phyloP scores from a whole-genome alignment of 2,329 filamentous ascomycete genomes.

The Raffaelea arxii region DNA sequence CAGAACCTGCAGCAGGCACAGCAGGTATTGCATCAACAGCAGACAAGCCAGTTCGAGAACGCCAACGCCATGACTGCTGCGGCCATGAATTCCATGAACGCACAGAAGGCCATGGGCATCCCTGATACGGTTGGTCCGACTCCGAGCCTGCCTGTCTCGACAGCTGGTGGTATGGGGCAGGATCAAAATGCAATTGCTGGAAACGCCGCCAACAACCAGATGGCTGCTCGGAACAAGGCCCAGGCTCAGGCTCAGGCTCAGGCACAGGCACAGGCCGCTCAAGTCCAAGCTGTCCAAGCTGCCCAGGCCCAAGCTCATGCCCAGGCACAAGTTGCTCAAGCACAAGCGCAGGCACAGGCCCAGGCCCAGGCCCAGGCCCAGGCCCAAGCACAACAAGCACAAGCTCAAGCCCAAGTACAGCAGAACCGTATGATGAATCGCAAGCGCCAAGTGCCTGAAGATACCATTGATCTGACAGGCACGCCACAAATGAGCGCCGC shows the following conservation, averaged over 20 bases:
- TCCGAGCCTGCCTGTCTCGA: not conserved
- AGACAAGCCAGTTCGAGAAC: conserved; percentile 12
- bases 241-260: not conserved
- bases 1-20: conserved; percentile 11
- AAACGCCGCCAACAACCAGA: not conserved
- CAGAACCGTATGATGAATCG: conserved; percentile 8
- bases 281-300: too few relatives aligned
- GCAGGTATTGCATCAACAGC: conserved; percentile 14
- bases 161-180: not conserved
- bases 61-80: conserved; percentile 6
- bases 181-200: not conserved
- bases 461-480: not conserved
- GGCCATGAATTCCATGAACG: conserved; percentile 1
- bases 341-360: too few relatives aligned
- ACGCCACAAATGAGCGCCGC: not conserved
- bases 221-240: conserved; percentile 2
- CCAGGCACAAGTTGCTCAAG: too few relatives aligned
- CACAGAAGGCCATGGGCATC: conserved; percentile 1
- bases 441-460: conserved; percentile 8
- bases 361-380: too few relatives aligned
- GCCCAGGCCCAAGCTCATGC: too few relatives aligned
- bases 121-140: not conserved
- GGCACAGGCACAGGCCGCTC: too few relatives aligned
- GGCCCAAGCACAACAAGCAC: too few relatives aligned
- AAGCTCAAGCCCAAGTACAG: conserved; percentile 3